These are phyloP conservation scores for Fusarium floridanum DNA, from an alignment of 2,329 filamentous ascomycete genomes.

Conservation along the genomic window DNA sequence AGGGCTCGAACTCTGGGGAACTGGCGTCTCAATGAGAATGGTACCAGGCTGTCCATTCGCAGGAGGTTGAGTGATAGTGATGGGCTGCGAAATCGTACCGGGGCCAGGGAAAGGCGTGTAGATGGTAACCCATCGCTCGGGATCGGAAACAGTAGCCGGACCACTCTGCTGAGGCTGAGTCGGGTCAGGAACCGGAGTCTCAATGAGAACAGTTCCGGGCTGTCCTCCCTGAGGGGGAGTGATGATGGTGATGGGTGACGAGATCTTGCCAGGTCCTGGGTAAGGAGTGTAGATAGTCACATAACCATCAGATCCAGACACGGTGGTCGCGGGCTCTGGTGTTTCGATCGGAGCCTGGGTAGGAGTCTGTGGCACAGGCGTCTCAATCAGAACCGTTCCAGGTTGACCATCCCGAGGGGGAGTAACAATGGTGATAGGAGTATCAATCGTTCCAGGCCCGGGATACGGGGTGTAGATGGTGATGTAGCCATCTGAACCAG, in stretches of 20 bases:
- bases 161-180: neutral
- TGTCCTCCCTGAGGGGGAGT: constrained; percentile 16
- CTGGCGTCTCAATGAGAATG: constrained; percentile 31
- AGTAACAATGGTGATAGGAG: constrained; percentile 24
- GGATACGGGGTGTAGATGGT: constrained; percentile 32
- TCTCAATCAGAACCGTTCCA: constrained; percentile 27
- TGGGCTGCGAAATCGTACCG: constrained; percentile 20
- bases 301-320: constrained; percentile 16
- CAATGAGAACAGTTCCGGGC: constrained; percentile 34
- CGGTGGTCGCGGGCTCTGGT: neutral
- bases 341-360: neutral
- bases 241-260: constrained; percentile 29
- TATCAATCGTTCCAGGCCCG: constrained; percentile 30
- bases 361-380: neutral
- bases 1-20: constrained; percentile 15
- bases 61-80: constrained; percentile 31
- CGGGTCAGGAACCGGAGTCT: constrained; percentile 13
- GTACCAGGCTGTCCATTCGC: constrained; percentile 29
- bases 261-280: constrained; percentile 22
- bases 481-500: constrained; percentile 27
- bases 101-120: constrained; percentile 34
- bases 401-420: constrained; percentile 22
- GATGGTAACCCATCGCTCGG: constrained; percentile 31
- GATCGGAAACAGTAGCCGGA: neutral
- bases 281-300: constrained; percentile 30